These are phyloP conservation scores for Stentor coeruleus DNA, from an alignment of 73 alveolate species.

Conservation along the genomic window DNA sequence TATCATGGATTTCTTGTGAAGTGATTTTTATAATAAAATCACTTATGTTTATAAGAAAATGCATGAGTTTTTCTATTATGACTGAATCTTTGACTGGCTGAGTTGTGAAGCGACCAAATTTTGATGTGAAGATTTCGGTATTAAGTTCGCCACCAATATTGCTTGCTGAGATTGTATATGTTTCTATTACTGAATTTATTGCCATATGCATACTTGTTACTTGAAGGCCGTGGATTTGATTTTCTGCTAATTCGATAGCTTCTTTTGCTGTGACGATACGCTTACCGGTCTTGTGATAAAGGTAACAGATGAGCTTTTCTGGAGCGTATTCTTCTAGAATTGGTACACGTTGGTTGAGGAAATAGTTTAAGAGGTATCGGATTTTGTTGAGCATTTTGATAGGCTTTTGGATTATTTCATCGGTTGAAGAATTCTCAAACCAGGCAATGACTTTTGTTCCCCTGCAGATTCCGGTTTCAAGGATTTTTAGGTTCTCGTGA, in stretches of 20 bases:
- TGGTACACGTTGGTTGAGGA: not conserved
- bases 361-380: not conserved
- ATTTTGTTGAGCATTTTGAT: not conserved
- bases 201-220: conserved; percentile 5
- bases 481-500: not conserved
- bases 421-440: not conserved
- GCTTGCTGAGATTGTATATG: not conserved
- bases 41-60: not conserved
- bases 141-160: not conserved
- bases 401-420: not conserved
- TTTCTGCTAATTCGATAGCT: not conserved
- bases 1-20: not conserved
- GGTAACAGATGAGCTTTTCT: not conserved
- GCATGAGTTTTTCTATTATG: not conserved
- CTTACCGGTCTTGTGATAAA: not conserved
- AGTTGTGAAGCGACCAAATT: not conserved
- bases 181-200: not conserved
- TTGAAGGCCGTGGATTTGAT: conserved; percentile 3
- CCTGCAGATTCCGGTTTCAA: conserved; percentile 4
- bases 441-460: not conserved
- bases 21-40: not conserved
- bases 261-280: not conserved
- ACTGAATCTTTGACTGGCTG: not conserved
- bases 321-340: not conserved
- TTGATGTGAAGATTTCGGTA: not conserved